Evolutionary conservation across 108 stramenopile genomes (phyloP).

Genomic region (Licmophora abbreviata): DNA sequence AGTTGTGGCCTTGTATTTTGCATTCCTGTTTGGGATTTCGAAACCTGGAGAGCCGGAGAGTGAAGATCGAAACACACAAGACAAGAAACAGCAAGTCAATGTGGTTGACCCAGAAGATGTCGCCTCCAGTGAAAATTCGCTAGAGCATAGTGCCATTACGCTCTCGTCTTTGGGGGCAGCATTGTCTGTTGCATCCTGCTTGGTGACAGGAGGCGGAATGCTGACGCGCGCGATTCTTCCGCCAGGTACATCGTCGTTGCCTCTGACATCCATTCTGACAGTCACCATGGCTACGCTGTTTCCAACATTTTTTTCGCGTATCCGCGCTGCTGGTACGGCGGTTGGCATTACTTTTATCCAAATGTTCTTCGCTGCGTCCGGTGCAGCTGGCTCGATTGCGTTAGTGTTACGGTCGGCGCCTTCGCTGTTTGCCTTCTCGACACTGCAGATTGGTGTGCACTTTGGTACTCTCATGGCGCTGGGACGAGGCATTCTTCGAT

Average conservation of each 20-base stretch:
- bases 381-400: slow-evolving; percentile 73
- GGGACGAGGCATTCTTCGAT: slow-evolving; percentile 53
- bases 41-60: slow-evolving; percentile 15
- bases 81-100: slow-evolving; percentile 1
- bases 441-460: slow-evolving; percentile 77
- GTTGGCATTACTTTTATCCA: slow-evolving; percentile 79
- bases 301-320: slow-evolving; percentile 51
- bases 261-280: slow-evolving; percentile 67
- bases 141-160: slow-evolving; percentile 2
- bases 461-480: slow-evolving; percentile 57
- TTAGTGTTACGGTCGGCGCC: slow-evolving; percentile 82
- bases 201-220: slow-evolving; percentile 51
- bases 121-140: slow-evolving; percentile 12
- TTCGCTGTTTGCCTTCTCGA: slow-evolving; percentile 72
- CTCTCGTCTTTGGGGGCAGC: slow-evolving; percentile 49
- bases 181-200: slow-evolving; percentile 49
- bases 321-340: slow-evolving; percentile 51
- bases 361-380: slow-evolving; percentile 89
- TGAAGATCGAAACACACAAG: slow-evolving; percentile 8
- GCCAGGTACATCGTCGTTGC: slow-evolving; percentile 53
- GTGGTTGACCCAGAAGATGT: slow-evolving; percentile 21
- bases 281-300: slow-evolving; percentile 64
- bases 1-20: slow-evolving; percentile 84
- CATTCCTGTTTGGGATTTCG: slow-evolving; percentile 63
- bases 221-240: slow-evolving; percentile 41